Evolutionary conservation across 331 rosid genomes (phyloP).

Genomic region (Pyracantha coccinea): DNA sequence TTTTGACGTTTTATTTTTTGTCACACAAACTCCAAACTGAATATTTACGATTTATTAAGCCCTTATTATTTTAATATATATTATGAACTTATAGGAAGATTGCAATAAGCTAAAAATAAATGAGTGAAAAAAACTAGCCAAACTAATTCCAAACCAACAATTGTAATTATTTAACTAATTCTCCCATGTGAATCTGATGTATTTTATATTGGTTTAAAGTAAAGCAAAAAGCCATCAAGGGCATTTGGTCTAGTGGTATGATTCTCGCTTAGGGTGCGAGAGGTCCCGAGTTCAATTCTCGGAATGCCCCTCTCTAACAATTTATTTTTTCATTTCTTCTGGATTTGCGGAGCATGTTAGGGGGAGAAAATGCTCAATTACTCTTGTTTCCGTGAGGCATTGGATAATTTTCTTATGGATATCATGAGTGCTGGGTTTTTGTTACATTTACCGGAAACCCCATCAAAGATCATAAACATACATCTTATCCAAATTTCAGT

Average conservation of each 20-base stretch:
- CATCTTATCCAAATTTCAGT: no score
- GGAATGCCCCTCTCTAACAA: slow-evolving; percentile 31
- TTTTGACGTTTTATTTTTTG: no score
- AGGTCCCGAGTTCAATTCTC: slow-evolving; percentile 48
- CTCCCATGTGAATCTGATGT: not conserved
- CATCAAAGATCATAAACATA: not conserved
- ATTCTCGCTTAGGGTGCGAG: slow-evolving; percentile 75
- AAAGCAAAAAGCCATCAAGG: not conserved
- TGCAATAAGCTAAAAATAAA: no score
- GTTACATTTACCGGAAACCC: not conserved
- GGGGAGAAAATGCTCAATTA: no score
- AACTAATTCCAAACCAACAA: not conserved
- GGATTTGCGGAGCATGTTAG: no score
- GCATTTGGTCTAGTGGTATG: slow-evolving; percentile 49
- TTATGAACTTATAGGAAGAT: no score
- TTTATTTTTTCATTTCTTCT: no score
- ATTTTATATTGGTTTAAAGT: not conserved
- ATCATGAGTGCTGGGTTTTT: not conserved
- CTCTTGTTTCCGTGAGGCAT: not conserved
- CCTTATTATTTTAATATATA: no score
- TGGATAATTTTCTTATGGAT: not conserved
- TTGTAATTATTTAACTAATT: not conserved
- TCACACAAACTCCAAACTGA: no score
- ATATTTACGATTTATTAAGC: no score
- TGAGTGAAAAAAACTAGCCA: no score